Conservation (phyloP, 495 filamentous ascomycete genomes). For the Clavariopsis aquatica region DNA sequence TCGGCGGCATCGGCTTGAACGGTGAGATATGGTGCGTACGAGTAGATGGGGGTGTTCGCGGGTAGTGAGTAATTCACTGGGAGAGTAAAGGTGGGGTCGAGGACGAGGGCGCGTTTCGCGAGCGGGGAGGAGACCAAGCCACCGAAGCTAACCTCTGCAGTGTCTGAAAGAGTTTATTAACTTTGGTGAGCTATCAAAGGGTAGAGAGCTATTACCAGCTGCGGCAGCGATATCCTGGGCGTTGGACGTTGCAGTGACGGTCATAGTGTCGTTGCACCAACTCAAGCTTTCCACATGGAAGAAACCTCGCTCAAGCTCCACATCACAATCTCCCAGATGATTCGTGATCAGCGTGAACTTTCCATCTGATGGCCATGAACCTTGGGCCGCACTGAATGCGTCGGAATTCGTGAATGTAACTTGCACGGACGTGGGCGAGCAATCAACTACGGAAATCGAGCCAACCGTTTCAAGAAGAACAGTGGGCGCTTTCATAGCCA, state of each 20-base stretch:
- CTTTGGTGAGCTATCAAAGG: too few relatives aligned
- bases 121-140: neutral
- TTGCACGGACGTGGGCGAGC: neutral
- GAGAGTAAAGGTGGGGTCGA: conserved; percentile 4
- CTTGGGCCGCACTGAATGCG: neutral
- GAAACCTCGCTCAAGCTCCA: conserved; percentile 2
- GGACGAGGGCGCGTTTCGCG: neutral
- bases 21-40: conserved; percentile 1
- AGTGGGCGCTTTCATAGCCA: neutral
- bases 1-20: neutral
- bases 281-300: neutral
- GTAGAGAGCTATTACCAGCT: too few relatives aligned
- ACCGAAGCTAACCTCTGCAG: neutral
- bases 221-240: neutral
- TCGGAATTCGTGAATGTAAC: conserved; percentile 1
- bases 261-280: conserved; percentile 1
- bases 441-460: conserved; percentile 1
- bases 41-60: neutral
- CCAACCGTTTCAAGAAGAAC: conserved; percentile 5
- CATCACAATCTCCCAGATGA: conserved; percentile 1
- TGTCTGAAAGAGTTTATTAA: neutral
- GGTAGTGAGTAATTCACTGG: neutral
- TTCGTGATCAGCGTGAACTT: conserved; percentile 2
- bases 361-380: neutral
- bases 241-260: neutral